Conservation (phyloP, 169 alveolate species). For the Babesia caballi region DNA sequence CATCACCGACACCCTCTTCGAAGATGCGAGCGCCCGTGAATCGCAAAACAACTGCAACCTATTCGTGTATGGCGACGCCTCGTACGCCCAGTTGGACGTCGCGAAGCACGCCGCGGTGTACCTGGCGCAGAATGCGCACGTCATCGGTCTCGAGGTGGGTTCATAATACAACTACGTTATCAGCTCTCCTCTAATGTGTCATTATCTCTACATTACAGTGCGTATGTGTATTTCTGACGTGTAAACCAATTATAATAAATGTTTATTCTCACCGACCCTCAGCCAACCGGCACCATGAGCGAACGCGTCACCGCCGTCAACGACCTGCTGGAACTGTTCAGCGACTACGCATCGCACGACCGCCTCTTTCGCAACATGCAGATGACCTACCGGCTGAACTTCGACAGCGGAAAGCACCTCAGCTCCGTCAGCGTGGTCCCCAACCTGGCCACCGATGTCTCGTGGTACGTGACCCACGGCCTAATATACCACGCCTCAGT, state of each 20-base stretch:
- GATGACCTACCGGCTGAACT: constrained; percentile 48
- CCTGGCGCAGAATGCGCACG: constrained; percentile 20
- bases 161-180: too few relatives aligned
- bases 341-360: constrained; percentile 18
- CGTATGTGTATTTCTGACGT: too few relatives aligned
- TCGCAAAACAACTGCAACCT: constrained; percentile 4
- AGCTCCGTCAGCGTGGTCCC: constrained; percentile 41
- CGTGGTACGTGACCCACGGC: constrained; percentile 30
- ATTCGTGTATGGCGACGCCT: constrained; percentile 45
- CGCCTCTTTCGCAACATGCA: neutral
- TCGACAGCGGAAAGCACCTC: constrained; percentile 3
- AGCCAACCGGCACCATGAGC: constrained; percentile 36
- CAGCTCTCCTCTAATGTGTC: too few relatives aligned
- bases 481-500: too few relatives aligned
- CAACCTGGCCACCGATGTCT: constrained; percentile 49
- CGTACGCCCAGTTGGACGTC: constrained; percentile 25
- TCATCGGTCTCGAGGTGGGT: constrained; percentile 41
- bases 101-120: constrained; percentile 21
- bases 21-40: neutral
- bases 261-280: too few relatives aligned
- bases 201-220: too few relatives aligned
- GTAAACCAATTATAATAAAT: too few relatives aligned
- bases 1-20: too few relatives aligned
- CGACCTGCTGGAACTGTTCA: constrained; percentile 20
- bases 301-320: constrained; percentile 6